Base-by-base conservation (phyloP, 768 basidiomycete genomes). In the Lactarius indigo region DNA sequence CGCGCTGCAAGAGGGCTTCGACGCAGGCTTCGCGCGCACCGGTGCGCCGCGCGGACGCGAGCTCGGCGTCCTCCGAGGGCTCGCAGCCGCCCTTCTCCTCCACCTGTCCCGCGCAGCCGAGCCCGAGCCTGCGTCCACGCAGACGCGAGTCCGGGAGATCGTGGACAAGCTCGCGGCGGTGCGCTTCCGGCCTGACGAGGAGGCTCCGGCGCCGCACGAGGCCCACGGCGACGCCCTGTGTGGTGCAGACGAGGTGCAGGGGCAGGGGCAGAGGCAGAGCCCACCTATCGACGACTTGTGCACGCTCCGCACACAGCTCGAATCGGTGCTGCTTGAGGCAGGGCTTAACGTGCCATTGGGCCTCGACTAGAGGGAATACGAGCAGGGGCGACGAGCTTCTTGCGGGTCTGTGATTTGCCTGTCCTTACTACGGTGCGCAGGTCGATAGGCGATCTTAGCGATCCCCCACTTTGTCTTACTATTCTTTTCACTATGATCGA, bases 1-100 rank as follows among this genome's bases (percentile, higher is more conserved):
- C 0, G 88, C 87, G 2, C 81, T 98, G 2, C 96, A 99, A 73
- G 80, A 87, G 69, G 96, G 96, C 0, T 98, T 99, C 73, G 93
- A 99, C 76, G 79, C 82, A 3, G 94, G 92, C 1, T 98, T 93
- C 72, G 87, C 87, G 1, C 75, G 78, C 17, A 79, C 86, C 12
- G 92, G 94, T 1, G 87, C 82, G 2, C 90, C 91, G 0, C 76
- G 90, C 18, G 94, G 95, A 0, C 85, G 88, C 30, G 83, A 91
- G 67, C 75, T 98, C 2, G 96, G 96, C 3, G 74, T 81, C 44
- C 79, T 96, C 20, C 86, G 95, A 28, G 97, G 96, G 0, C 76
- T 82, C 30, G 81, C 87, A 57, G 72, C 79, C 31, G 78, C 82
- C 23, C 58, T 80, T 9, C 54, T 63, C 23, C 33, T 52, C 26